Percentiles rank a stretch among this genome's conserved stretches.
phyloP scores from a whole-genome alignment of 1,284 basidiomycete genomes.

The Schizophyllum commune region DNA sequence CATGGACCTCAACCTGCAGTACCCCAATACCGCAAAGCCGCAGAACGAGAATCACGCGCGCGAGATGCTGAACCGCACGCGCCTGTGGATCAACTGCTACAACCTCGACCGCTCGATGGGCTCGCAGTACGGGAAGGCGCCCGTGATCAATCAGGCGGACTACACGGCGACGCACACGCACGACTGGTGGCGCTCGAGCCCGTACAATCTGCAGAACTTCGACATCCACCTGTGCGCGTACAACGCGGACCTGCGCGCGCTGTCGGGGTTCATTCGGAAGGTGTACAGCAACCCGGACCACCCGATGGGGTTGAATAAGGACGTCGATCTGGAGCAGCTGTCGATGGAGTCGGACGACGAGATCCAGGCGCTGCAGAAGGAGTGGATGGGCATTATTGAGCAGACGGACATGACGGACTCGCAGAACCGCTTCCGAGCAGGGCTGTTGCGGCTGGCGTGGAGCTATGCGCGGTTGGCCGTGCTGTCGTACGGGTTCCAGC shows the following conservation, averaged over 20 bases:
- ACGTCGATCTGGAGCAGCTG: slow-evolving; percentile 53
- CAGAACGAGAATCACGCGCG: slow-evolving; percentile 68
- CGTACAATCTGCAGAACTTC: slow-evolving; percentile 60
- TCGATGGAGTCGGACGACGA: slow-evolving; percentile 62
- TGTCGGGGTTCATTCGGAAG: slow-evolving; percentile 50
- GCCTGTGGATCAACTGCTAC: slow-evolving; percentile 83
- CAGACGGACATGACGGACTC: slow-evolving; percentile 42
- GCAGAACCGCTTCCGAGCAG: slow-evolving; percentile 53
- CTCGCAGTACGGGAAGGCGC: slow-evolving; percentile 77
- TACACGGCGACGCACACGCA: slow-evolving; percentile 68
- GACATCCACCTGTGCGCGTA: slow-evolving; percentile 74
- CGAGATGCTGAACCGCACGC: slow-evolving; percentile 79
- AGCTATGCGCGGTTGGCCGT: slow-evolving; percentile 63
- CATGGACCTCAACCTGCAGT: slow-evolving; percentile 77
- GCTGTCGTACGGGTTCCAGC: slow-evolving; percentile 71
- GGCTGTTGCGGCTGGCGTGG: slow-evolving; percentile 55
- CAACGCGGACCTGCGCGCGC: slow-evolving; percentile 59
- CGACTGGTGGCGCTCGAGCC: slow-evolving; percentile 66
- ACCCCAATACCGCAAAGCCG: slow-evolving; percentile 61
- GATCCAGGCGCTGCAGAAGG: slow-evolving; percentile 40
- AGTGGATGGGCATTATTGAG: slow-evolving; percentile 46
- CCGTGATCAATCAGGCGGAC: slow-evolving; percentile 68
- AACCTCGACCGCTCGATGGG: slow-evolving; percentile 77
- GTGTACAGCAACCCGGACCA: slow-evolving; percentile 70
- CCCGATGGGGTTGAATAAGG: slow-evolving; percentile 65